A percentile compares a stretch with the other conserved stretches of the same genome.
Conservation (phyloP, 129 eudicot genomes). For the Helichrysum umbraculigerum region DNA sequence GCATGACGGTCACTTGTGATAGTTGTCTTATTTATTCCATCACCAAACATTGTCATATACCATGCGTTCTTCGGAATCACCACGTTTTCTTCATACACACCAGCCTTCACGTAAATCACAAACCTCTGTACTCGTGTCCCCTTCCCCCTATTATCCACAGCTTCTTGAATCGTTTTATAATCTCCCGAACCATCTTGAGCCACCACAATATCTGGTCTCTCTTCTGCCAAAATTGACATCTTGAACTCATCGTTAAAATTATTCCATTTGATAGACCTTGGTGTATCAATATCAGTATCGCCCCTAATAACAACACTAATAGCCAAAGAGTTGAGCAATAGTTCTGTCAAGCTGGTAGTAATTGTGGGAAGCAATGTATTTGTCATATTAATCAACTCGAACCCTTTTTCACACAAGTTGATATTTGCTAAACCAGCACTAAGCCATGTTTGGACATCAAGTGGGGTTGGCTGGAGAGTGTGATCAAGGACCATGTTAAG, state of each 20-base stretch:
- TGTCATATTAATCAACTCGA: slow-evolving; percentile 24
- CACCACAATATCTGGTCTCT: slow-evolving; percentile 22
- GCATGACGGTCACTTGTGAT: slow-evolving; percentile 44
- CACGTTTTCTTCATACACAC: slow-evolving; percentile 52
- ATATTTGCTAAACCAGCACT: slow-evolving; percentile 33
- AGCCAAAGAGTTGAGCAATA: slow-evolving; percentile 37
- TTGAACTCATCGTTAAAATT: not conserved
- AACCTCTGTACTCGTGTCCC: slow-evolving; percentile 24
- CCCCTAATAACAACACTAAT: slow-evolving; percentile 24
- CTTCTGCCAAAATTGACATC: not conserved
- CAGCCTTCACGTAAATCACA: slow-evolving; percentile 63
- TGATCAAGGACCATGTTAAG: slow-evolving; percentile 27
- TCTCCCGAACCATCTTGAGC: slow-evolving; percentile 36
- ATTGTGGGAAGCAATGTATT: slow-evolving; percentile 7
- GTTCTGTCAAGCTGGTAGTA: slow-evolving; percentile 23
- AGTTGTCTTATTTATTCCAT: slow-evolving; percentile 52
- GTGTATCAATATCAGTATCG: not conserved
- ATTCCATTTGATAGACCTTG: not conserved
- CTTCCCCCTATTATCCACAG: slow-evolving; percentile 2
- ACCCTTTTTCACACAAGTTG: slow-evolving; percentile 30
- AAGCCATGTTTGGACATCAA: slow-evolving; percentile 36
- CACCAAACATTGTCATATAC: slow-evolving; percentile 58
- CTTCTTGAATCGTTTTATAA: slow-evolving; percentile 28
- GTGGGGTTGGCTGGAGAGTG: slow-evolving; percentile 15
- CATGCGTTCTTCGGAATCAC: slow-evolving; percentile 23